A percentile compares a stretch with the other conserved stretches of the same genome.
phyloP scores from a whole-genome alignment of 2,329 filamentous ascomycete genomes.

The Apiospora hydei region DNA sequence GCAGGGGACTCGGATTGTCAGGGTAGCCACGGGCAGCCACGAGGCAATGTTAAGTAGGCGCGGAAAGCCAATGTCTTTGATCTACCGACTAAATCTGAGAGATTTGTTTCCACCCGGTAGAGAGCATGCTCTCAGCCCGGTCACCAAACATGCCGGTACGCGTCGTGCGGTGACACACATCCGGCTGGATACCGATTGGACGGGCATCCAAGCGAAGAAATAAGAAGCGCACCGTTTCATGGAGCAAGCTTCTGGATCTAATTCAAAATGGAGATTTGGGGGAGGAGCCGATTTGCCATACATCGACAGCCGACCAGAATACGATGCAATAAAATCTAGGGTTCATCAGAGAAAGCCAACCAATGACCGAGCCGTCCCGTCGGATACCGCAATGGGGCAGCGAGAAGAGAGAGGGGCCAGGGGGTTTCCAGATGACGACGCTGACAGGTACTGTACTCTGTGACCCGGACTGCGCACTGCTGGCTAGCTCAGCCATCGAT shows the following conservation, averaged over 20 bases:
- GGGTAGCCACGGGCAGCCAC: neutral
- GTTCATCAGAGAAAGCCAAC: neutral
- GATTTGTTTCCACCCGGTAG: neutral
- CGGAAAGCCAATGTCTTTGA: neutral
- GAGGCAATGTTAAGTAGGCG: neutral
- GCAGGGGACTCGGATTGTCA: neutral
- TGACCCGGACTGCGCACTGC: neutral
- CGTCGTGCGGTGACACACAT: slow-evolving; percentile 10
- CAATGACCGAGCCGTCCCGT: neutral
- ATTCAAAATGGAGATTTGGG: neutral
- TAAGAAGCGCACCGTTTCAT: neutral
- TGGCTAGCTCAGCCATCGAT: slow-evolving; percentile 2
- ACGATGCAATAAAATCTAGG: neutral
- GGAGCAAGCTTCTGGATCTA: slow-evolving; percentile 7
- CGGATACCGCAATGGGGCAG: neutral
- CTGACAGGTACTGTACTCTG: neutral
- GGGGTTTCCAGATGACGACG: neutral
- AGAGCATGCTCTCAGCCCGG: neutral
- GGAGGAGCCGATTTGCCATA: neutral
- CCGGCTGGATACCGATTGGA: slow-evolving; percentile 19
- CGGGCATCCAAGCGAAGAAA: neutral
- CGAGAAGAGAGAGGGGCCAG: neutral
- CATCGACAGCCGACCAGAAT: neutral
- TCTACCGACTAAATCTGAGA: neutral
- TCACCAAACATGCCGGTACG: neutral